Base-by-base conservation (phyloP, 2,329 filamentous ascomycete genomes). In the Trichothecium sympodiale region DNA sequence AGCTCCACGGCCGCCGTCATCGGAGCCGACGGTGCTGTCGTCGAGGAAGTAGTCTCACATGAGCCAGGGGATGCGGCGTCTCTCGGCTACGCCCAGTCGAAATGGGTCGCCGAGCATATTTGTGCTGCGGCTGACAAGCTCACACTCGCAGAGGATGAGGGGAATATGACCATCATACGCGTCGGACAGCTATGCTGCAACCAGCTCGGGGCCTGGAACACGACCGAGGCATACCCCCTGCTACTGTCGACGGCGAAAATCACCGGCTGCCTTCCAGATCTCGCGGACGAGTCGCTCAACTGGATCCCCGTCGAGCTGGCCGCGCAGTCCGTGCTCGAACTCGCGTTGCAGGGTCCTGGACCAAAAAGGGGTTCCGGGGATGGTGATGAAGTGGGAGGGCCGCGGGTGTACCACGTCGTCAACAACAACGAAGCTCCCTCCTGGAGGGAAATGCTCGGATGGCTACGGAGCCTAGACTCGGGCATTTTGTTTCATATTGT, bases 121-220 rank as follows among this genome's bases (percentile, higher is more conserved):
- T 61, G 56, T 37, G 38, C 41, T 12, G 45, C 48, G 3, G 63
- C 60, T 10, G 54, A 53, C 3, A 46, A 56, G 4, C 40, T 10
- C 20, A 23, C 13, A 20, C 3, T 10, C 16, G 4, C 29, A 13
- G 23, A 2, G 9, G 15, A 18, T n/a, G 15, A 13, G 14, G 8
- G 15, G 15, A 3, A n/a, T 15, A 14, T 33, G 15, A 13, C 55
- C 4, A 54, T 67, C 6, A 43, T 69, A 4, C 56, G 70, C 1
- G 55, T 71, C 1, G 69, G 70, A 0, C 69, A 73, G 43, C 60
- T 74, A 12, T 60, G 67, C 12, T 67, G 60, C 2, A 67, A 72
- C 42, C 35, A 50, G 2, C 41, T 54, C n/a, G 70, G 68, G 2
- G 45, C 65, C 3, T 74, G 69, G 71, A 72, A 69, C 42, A 47